Base-by-base conservation (phyloP, 1,139 yeast genomes). In the Lodderomyces orthopsilosis region DNA sequence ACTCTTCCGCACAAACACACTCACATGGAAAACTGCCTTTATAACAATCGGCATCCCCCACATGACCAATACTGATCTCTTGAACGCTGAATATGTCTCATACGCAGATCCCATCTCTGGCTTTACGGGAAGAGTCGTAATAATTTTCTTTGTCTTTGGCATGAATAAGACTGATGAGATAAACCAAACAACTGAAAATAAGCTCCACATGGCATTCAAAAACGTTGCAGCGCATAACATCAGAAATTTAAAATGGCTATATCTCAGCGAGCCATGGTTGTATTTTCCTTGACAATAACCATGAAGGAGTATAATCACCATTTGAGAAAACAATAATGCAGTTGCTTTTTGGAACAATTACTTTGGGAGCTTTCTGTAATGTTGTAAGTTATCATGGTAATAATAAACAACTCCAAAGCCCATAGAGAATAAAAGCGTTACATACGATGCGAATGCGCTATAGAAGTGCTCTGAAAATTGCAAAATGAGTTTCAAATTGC, bases 371-470 rank as follows among this genome's bases (percentile, higher is more conserved):
- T 56, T 46, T 41, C 70, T 52, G 42, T 55, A 66, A 36, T 61
- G 58, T 63, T 21, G 41, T 38, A 68, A 53, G 22, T 52, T 55
- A 2, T 59, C 61, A 28, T 52, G 51, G 35, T 59, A 63, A 46
- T 61, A 62, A 46, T 65, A 69, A 17, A 68, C 51, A 2, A 68
- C 71, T 1, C 75, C 75, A 44, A 63, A 66, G 0, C 75, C 75
- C 73, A 67, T 67, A 33, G 70, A 48, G 46, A 68, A 66, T 26
- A 67, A 43, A 28, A 66, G 57, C 12, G 57, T 42, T 30, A 56
- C 47, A 39, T 50, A 57, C 9, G 44, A 35, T 7, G 42, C 17
- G 15, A 53, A 45, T n/a, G 42, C 33, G 4, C 23, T 21, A 24
- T 36, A 40, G 18, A 46, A 41, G 21, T 21, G 27, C n/a, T 46